Conservation (phyloP, 805 yeast species). For the Yarrowia yakushimensis region DNA sequence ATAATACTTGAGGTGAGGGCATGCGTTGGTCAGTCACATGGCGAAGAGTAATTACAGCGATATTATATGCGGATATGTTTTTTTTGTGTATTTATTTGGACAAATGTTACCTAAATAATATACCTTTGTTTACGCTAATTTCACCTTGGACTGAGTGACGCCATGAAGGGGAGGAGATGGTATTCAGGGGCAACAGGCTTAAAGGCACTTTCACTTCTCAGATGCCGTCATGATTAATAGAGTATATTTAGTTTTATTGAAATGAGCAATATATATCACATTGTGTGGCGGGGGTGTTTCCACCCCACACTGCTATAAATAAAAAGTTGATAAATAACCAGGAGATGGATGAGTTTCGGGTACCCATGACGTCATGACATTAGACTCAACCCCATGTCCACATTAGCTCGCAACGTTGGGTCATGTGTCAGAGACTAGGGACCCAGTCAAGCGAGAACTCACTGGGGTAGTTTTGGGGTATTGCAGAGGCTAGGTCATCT, state of each 20-base stretch:
- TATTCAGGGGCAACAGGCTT: not conserved
- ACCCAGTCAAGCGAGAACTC: too few relatives aligned
- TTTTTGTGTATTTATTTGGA: not conserved
- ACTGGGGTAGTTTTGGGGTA: too few relatives aligned
- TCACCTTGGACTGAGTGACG: not conserved
- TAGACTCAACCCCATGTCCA: not conserved
- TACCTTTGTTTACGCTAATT: not conserved
- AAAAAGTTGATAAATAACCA: not conserved
- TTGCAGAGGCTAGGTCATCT: too few relatives aligned
- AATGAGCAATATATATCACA: too few relatives aligned
- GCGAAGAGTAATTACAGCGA: not conserved
- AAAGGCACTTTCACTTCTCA: not conserved
- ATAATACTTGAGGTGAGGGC: not conserved
- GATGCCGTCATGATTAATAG: too few relatives aligned
- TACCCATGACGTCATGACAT: not conserved
- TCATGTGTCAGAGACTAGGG: slow-evolving; percentile 5
- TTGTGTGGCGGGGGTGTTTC: too few relatives aligned
- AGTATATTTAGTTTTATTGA: too few relatives aligned
- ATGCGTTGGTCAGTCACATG: not conserved
- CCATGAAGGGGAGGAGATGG: not conserved
- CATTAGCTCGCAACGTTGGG: slow-evolving; percentile 5
- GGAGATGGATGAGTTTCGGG: too few relatives aligned
- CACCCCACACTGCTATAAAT: too few relatives aligned
- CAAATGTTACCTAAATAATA: not conserved
- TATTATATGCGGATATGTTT: not conserved